Base-by-base conservation (phyloP, 1,284 basidiomycete genomes). In the Ceraceosorus guamensis region DNA sequence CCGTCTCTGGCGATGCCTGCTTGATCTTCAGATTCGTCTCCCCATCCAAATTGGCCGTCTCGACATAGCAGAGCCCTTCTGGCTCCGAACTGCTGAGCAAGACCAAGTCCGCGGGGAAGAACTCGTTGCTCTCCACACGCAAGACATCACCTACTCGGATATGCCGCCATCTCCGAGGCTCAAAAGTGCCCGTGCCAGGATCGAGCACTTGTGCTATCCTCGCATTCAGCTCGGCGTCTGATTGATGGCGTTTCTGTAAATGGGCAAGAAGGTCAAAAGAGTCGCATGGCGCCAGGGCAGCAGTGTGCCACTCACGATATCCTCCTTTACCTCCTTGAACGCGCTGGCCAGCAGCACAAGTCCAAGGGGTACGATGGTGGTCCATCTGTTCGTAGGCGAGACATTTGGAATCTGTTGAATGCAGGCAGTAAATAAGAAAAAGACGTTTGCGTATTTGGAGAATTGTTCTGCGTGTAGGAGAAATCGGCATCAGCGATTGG, bases 11-110 rank as follows among this genome's bases (percentile, higher is more conserved):
- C 14, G 87, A 87, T 0, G 89, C 89, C 78, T 98, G 92, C 76
- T 98, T 97, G 79, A 98, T 97, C 80, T 98, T 99, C 66, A 98
- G 82, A 73, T 98, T 98, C 5, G 95, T 99, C 80, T 98, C 93
- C 30, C 92, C 93, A 71, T 98, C 95, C 24, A 99, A 81, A 76
- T 99, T 98, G 35, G 89, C 88, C 0, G 93, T 98, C 78, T 98
- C 93, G 62, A 98, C 89, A 72, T 97, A 98, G 69, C 92, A 96
- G 46, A 97, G 80, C 0, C 95, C 92, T 75, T 98, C 93, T 0
- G 95, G 93, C 76, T 98, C 95, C 68, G 88, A 91, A 41, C 88
- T 90, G 65, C 85, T 86, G 48, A 98, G 70, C 37, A 98, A 80
- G 2, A 97, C 77, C 73, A 97, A 82, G 77, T 98, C 95, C 5